These are phyloP conservation scores for Priceomyces melissophilus DNA, from an alignment of 805 yeast genomes.

Conservation along the genomic window DNA sequence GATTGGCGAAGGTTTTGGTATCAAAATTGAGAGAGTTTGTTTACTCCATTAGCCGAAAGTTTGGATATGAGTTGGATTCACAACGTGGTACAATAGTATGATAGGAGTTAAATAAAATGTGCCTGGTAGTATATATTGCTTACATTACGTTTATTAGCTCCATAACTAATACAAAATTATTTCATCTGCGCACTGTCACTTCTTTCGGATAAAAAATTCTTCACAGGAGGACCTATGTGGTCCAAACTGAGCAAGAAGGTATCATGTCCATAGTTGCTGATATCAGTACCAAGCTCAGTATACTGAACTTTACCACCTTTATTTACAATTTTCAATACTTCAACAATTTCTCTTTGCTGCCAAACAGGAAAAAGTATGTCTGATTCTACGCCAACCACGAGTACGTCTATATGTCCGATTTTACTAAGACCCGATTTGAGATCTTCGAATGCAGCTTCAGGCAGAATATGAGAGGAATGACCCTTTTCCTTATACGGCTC, in stretches of 20 bases:
- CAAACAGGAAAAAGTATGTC: slow-evolving; percentile 90
- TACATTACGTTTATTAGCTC: too few relatives aligned
- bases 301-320: slow-evolving; percentile 43
- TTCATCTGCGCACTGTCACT: neutral
- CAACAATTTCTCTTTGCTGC: slow-evolving; percentile 85
- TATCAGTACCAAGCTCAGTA: slow-evolving; percentile 70
- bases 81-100: slow-evolving; percentile 48
- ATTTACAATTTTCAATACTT: slow-evolving; percentile 45
- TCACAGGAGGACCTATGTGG: slow-evolving; percentile 76
- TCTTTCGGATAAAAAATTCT: slow-evolving; percentile 44
- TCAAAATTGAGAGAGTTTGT: slow-evolving; percentile 47
- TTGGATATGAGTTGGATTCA: slow-evolving; percentile 65
- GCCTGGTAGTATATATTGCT: too few relatives aligned
- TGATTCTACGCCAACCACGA: slow-evolving; percentile 89
- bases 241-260: slow-evolving; percentile 79
- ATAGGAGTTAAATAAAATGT: neutral
- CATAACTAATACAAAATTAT: too few relatives aligned
- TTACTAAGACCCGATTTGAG: slow-evolving; percentile 61
- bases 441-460: slow-evolving; percentile 59
- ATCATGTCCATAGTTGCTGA: slow-evolving; percentile 87
- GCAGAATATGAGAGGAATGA: slow-evolving; percentile 41
- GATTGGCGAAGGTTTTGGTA: slow-evolving; percentile 66
- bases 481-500: slow-evolving; percentile 56
- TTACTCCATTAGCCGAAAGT: slow-evolving; percentile 44
- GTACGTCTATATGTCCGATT: slow-evolving; percentile 59